These are phyloP conservation scores for Penicillium diatomitis DNA, from an alignment of 495 filamentous ascomycete genomes.

Conservation along the genomic window DNA sequence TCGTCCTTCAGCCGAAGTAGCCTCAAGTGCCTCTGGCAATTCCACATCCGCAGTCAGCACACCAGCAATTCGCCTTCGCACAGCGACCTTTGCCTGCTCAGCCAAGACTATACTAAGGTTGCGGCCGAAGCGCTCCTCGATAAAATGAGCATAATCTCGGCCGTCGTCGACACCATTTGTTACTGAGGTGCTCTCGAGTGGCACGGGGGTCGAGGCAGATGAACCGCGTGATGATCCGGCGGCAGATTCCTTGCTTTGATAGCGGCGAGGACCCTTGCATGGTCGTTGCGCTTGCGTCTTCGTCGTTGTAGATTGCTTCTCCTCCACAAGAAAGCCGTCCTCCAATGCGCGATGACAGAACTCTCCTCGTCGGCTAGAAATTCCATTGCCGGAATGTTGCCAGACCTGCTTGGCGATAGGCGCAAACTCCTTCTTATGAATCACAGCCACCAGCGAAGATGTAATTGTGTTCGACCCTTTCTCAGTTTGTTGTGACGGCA, in stretches of 20 bases:
- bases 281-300: conserved; percentile 33
- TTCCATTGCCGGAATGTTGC: conserved; percentile 93
- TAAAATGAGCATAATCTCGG: conserved; percentile 67
- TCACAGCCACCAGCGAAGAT: conserved; percentile 58
- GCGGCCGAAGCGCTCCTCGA: conserved; percentile 91
- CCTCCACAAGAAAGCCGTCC: conserved; percentile 57
- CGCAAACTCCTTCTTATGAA: conserved; percentile 58
- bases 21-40: conserved; percentile 50
- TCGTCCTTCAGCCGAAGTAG: conserved; percentile 36
- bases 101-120: conserved; percentile 76
- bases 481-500: conserved; percentile 38
- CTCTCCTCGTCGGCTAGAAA: conserved; percentile 85
- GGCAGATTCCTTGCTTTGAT: conserved; percentile 50
- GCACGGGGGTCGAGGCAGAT: conserved; percentile 2
- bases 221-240: conserved; percentile 14
- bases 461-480: conserved; percentile 21
- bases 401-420: conserved; percentile 79
- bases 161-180: conserved; percentile 29
- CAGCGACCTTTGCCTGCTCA: conserved; percentile 73
- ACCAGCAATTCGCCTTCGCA: conserved; percentile 80
- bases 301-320: conserved; percentile 19
- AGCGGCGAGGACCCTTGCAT: conserved; percentile 60
- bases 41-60: conserved; percentile 68
- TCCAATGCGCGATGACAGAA: conserved; percentile 70
- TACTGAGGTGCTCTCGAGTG: conserved; percentile 3